phyloP scores from a whole-genome alignment of 23 red algal genomes.

The Gracilariopsis chorda region DNA sequence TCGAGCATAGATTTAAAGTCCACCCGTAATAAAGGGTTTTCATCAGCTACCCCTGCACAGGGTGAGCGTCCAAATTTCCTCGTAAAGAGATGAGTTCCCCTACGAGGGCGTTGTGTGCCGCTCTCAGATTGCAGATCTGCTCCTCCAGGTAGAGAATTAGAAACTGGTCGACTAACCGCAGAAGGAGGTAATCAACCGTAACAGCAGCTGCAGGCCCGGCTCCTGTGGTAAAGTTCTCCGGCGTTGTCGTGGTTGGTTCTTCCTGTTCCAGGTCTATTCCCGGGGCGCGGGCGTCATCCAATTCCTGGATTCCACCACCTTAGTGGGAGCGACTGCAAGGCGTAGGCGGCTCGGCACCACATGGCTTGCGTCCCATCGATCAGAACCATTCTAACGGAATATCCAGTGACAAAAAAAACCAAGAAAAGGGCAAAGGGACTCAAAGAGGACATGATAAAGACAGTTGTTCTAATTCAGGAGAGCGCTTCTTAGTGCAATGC shows the following conservation, averaged over 20 bases:
- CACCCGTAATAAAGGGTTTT: background rate
- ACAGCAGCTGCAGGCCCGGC: background rate
- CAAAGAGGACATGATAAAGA: no score
- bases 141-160: background rate
- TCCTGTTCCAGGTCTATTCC: no score
- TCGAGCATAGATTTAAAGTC: background rate
- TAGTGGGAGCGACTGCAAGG: background rate
- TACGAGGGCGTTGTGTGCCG: background rate
- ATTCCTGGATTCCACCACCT: background rate
- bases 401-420: background rate
- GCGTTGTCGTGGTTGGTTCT: background rate
- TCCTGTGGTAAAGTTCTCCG: background rate
- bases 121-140: background rate
- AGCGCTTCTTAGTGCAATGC: conserved; percentile 6
- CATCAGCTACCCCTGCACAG: background rate
- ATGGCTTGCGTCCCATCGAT: background rate
- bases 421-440: background rate
- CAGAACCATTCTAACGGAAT: background rate
- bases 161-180: background rate
- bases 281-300: background rate
- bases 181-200: background rate
- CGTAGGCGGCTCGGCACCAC: background rate
- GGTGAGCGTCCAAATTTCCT: background rate
- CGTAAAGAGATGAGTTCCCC: background rate
- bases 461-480: conserved; percentile 9